Percentiles rank a stretch among this genome's conserved stretches.
These are phyloP conservation scores for Akanthomyces uredinophilus DNA, from an alignment of 2,329 filamentous ascomycete species.

Conservation along the genomic window DNA sequence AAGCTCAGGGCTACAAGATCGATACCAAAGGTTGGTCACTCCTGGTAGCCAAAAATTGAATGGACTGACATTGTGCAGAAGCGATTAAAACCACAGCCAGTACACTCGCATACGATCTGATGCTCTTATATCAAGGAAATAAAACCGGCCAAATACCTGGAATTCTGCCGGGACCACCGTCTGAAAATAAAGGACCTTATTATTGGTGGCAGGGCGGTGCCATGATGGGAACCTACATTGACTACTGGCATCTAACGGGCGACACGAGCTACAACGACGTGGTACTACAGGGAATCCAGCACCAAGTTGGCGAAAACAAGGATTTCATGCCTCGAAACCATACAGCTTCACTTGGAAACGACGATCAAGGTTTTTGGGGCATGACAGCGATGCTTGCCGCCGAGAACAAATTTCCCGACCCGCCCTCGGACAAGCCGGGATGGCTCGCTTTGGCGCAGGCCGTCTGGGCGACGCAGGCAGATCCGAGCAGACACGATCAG, in stretches of 20 bases:
- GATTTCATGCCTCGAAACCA: slow-evolving; percentile 59
- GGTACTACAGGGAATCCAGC: slow-evolving; percentile 50
- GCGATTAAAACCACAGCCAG: slow-evolving; percentile 36
- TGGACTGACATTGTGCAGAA: slow-evolving; percentile 22
- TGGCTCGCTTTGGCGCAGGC: slow-evolving; percentile 64
- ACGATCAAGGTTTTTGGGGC: slow-evolving; percentile 68
- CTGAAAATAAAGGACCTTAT: slow-evolving; percentile 42
- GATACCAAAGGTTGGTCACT: slow-evolving; percentile 13
- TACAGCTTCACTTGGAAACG: slow-evolving; percentile 58
- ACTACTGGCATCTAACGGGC: slow-evolving; percentile 66
- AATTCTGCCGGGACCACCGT: slow-evolving; percentile 45
- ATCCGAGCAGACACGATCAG: slow-evolving; percentile 56
- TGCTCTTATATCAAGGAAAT: slow-evolving; percentile 41
- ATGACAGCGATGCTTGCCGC: slow-evolving; percentile 63
- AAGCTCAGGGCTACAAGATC: slow-evolving; percentile 13
- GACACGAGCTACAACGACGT: slow-evolving; percentile 58
- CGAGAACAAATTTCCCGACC: slow-evolving; percentile 59
- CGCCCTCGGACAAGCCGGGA: slow-evolving; percentile 46
- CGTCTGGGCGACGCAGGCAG: slow-evolving; percentile 60
- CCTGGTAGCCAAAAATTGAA: background rate
- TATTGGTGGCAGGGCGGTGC: slow-evolving; percentile 73
- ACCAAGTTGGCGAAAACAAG: slow-evolving; percentile 51
- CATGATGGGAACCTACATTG: slow-evolving; percentile 63
- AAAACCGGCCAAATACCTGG: slow-evolving; percentile 41
- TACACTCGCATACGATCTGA: slow-evolving; percentile 37